A percentile compares a stretch with the other conserved stretches of the same genome.
Conservation (phyloP, 139 green algal genomes). For the Closterium sp. region DNA sequence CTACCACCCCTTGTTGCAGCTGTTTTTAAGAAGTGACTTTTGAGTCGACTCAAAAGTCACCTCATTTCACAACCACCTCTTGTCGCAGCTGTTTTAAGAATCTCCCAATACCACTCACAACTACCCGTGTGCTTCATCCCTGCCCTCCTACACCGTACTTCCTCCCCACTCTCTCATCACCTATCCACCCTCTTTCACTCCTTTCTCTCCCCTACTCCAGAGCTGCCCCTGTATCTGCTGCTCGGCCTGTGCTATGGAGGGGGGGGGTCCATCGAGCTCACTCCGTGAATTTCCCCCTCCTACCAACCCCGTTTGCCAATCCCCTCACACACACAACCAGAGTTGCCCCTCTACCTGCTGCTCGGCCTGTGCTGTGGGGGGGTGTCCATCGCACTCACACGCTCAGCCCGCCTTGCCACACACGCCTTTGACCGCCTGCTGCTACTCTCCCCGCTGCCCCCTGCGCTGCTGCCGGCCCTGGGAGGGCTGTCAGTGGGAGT, state of each 20-base stretch:
- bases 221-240: conserved; percentile 75
- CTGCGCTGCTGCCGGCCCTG: conserved; percentile 56
- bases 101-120: too few species aligned
- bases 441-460: conserved; percentile 2
- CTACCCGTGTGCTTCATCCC: too few species aligned
- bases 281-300: neutral
- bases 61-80: too few species aligned
- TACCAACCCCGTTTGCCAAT: conserved; percentile 13
- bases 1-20: too few species aligned
- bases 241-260: conserved; percentile 71
- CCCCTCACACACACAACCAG: conserved; percentile 22
- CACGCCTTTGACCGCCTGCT: conserved; percentile 14
- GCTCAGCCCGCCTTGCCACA: neutral
- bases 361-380: conserved; percentile 69
- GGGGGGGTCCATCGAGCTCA: conserved; percentile 49
- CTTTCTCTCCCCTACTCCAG: conserved; percentile 11
- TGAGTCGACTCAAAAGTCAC: too few species aligned
- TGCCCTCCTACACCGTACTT: too few species aligned
- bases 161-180: too few species aligned
- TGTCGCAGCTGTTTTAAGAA: too few species aligned
- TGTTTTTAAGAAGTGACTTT: too few species aligned
- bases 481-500: conserved; percentile 67
- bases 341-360: conserved; percentile 75
- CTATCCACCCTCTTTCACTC: too few species aligned
- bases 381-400: conserved; percentile 47